Conservation (phyloP, 257 asterid genomes). For the Nicotiana undulata region DNA sequence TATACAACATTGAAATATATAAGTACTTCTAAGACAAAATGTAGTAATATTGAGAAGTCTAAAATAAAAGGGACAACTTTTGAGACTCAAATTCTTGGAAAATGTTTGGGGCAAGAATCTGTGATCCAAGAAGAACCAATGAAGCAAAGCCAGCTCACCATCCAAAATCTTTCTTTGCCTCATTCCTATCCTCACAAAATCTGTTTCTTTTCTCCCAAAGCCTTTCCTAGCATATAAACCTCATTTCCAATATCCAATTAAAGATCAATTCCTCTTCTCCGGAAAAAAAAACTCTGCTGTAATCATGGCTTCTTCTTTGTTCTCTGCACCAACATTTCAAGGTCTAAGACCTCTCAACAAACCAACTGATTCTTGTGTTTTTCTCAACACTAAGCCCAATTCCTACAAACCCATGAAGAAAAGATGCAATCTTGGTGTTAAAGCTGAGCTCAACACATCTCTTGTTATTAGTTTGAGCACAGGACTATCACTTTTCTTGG, state of each 20-base stretch:
- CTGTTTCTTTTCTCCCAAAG: conserved; percentile 15
- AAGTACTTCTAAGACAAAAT: not conserved
- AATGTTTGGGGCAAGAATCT: conserved; percentile 14
- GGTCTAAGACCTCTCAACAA: conserved; percentile 81
- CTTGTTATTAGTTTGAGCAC: conserved; percentile 90
- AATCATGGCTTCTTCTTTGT: conserved; percentile 66
- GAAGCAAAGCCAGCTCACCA: conserved; percentile 37
- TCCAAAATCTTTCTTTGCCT: conserved; percentile 36
- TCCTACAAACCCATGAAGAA: conserved; percentile 22
- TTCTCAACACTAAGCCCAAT: conserved; percentile 15
- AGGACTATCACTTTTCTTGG: conserved; percentile 75
- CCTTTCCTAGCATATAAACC: conserved; percentile 19
- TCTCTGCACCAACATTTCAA: conserved; percentile 77
- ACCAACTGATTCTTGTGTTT: conserved; percentile 30
- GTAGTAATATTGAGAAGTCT: not conserved
- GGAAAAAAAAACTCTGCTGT: not conserved
- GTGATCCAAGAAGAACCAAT: conserved; percentile 63
- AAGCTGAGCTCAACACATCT: conserved; percentile 69
- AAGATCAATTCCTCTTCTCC: not conserved
- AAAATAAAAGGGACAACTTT: not conserved
- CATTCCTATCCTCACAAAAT: conserved; percentile 31
- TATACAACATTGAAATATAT: too few relatives aligned
- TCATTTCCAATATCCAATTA: not conserved
- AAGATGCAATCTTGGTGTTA: conserved; percentile 20
- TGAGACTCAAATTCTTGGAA: not conserved